Evolutionary conservation across 1,139 yeast species (phyloP), one percentile per base, ranked within the genome.

Genomic region (Yarrowia galli): DNA sequence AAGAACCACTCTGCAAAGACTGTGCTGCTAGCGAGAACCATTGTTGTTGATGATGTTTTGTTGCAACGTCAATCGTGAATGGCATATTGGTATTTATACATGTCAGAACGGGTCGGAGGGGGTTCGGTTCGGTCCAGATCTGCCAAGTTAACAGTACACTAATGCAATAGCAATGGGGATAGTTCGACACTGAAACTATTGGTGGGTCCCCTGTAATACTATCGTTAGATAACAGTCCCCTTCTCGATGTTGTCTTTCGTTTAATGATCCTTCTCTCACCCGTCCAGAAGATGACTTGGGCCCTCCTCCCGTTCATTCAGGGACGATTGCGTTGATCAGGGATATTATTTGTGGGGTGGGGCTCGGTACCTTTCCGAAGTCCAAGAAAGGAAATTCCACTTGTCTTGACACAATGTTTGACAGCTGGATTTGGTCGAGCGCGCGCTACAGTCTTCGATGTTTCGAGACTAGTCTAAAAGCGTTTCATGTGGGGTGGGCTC

Each of bases 1-100:
- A 42, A 51, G 28, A 36, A 20, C 58, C 58, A 51, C 9, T 51
- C 58, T 20, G 28, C 58, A 13, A 51, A n/a, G 28, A 16, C 15
- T 8, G 58, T 51, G 22, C 7, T 51, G 22, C 7, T 3, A 28
- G 42, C 15, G 28, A 51, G 58, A 16, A 51, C 54, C 54, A 49
- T 45, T 46, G 32, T 46, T 12, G 38, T 32, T 51, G 23, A 15
- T 15, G 18, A 15, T 51, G 43, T 28, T 20, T 25, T 23, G 32
- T 25, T 23, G 32, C 8, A n/a, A 23, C 12, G 16, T 15, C 3
- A 4, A 10, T 15, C 25, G 1, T 2, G 49, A 46, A 35, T 7
- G 23, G 16, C 15, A 32, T 18, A 2, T 2, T n/a, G 23, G 9
- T n/a, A 28, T 28, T 32, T 28, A 49, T 28, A 49, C 38, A 16